Evolutionary conservation across 345 rosid species (phyloP).

Genomic region (Arabidopsis arenosa): DNA sequence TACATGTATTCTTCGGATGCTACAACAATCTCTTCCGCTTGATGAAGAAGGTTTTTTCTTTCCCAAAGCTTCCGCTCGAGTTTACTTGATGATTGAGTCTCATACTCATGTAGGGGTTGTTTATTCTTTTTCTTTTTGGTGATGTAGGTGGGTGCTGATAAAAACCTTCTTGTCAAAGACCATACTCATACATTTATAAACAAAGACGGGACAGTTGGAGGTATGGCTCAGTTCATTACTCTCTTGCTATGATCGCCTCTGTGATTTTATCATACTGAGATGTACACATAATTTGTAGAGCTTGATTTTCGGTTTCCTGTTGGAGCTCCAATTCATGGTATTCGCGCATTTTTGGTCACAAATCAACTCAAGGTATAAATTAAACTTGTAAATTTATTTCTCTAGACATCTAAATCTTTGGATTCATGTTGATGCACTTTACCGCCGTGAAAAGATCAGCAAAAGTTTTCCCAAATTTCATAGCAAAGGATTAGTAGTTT

Average conservation of each 20-base stretch:
- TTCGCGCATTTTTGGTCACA: conserved; percentile 79
- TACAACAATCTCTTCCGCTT: conserved; percentile 95
- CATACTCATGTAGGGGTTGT: not conserved
- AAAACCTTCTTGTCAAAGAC: conserved; percentile 91
- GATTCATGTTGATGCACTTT: conserved; percentile 11
- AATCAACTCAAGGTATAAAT: conserved; percentile 80
- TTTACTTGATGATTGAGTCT: conserved; percentile 16
- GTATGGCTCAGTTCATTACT: conserved; percentile 46
- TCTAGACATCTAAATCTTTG: not conserved
- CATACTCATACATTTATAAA: conserved; percentile 98
- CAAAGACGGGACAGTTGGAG: conserved; percentile 88
- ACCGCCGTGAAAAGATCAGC: not conserved
- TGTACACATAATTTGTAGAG: conserved; percentile 56
- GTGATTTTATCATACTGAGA: conserved; percentile 1
- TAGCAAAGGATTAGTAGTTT: conserved; percentile 17
- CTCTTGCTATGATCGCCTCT: conserved; percentile 9
- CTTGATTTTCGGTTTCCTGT: conserved; percentile 92
- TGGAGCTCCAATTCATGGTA: conserved; percentile 98
- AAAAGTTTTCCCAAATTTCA: not conserved
- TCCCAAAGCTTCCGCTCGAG: not conserved
- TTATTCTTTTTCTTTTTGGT: not conserved
- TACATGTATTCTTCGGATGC: conserved; percentile 99
- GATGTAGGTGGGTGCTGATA: conserved; percentile 82
- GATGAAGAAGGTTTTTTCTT: conserved; percentile 81
- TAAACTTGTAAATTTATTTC: not conserved